phyloP scores from a whole-genome alignment of 176 grass and related monocot genomes.

The Hordeum marinum region DNA sequence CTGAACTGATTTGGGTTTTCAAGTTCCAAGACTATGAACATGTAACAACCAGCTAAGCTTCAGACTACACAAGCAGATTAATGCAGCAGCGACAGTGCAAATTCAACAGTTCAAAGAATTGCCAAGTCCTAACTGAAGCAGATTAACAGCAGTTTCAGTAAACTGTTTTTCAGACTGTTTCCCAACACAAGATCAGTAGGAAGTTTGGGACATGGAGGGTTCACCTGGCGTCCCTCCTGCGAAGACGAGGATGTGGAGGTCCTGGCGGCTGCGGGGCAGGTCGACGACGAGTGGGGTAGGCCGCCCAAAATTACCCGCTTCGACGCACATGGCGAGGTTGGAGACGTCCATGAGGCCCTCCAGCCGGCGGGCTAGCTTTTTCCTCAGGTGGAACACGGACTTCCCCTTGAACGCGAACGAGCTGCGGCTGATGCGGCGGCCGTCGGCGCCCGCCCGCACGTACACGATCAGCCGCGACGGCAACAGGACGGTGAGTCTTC shows the following conservation, averaged over 20 bases:
- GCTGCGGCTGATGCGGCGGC: not conserved
- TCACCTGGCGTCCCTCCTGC: not conserved
- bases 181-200: not conserved
- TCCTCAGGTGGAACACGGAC: not conserved
- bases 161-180: not conserved
- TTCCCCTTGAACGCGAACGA: not conserved
- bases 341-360: not conserved
- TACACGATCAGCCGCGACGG: not conserved
- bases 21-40: too few relatives aligned
- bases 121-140: not conserved
- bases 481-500: not conserved
- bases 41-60: too few relatives aligned
- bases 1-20: too few relatives aligned
- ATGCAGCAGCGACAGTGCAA: too few relatives aligned
- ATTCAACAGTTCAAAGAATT: not conserved
- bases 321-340: not conserved
- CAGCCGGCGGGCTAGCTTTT: not conserved
- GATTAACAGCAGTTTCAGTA: not conserved
- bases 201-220: not conserved
- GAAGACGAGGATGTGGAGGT: not conserved
- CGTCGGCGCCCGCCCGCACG: not conserved
- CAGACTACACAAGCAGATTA: too few relatives aligned
- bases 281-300: slow-evolving; percentile 17
- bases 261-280: not conserved
- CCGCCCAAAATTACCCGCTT: not conserved